Evolutionary conservation across 441 rosid genomes (phyloP).

Genomic region (Euphorbia celastroides): DNA sequence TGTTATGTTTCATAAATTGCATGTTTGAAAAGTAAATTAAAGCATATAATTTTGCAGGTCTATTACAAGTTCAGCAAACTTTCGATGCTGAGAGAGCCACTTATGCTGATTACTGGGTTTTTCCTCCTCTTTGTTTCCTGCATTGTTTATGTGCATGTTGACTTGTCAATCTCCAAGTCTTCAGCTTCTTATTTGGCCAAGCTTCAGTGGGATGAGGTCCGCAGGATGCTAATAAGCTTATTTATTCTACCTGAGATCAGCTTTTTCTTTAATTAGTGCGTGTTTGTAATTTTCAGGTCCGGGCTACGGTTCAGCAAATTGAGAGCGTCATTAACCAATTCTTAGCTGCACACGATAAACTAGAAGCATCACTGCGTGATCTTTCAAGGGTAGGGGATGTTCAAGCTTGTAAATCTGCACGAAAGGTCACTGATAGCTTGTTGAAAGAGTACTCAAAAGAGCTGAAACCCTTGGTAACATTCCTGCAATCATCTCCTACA

Average conservation of each 20-base stretch:
- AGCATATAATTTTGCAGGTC: slow-evolving; percentile 42
- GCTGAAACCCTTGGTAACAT: slow-evolving; percentile 48
- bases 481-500: slow-evolving; percentile 65
- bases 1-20: background rate
- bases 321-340: slow-evolving; percentile 54
- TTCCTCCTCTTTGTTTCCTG: slow-evolving; percentile 69
- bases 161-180: slow-evolving; percentile 89
- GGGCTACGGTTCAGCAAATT: slow-evolving; percentile 63
- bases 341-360: slow-evolving; percentile 65
- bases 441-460: slow-evolving; percentile 80
- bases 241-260: slow-evolving; percentile 5
- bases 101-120: slow-evolving; percentile 79
- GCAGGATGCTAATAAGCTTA: slow-evolving; percentile 5
- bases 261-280: background rate
- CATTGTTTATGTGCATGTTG: slow-evolving; percentile 62
- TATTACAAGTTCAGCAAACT: slow-evolving; percentile 77
- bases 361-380: slow-evolving; percentile 79
- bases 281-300: slow-evolving; percentile 45
- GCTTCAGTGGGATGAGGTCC: slow-evolving; percentile 92
- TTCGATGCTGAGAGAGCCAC: slow-evolving; percentile 80
- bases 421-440: slow-evolving; percentile 65
- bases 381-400: slow-evolving; percentile 90
- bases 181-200: slow-evolving; percentile 85
- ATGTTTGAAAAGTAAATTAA: background rate
- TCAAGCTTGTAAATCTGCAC: slow-evolving; percentile 86